phyloP scores from a whole-genome alignment of 495 filamentous ascomycete species.

The Chaetomium tenue region DNA sequence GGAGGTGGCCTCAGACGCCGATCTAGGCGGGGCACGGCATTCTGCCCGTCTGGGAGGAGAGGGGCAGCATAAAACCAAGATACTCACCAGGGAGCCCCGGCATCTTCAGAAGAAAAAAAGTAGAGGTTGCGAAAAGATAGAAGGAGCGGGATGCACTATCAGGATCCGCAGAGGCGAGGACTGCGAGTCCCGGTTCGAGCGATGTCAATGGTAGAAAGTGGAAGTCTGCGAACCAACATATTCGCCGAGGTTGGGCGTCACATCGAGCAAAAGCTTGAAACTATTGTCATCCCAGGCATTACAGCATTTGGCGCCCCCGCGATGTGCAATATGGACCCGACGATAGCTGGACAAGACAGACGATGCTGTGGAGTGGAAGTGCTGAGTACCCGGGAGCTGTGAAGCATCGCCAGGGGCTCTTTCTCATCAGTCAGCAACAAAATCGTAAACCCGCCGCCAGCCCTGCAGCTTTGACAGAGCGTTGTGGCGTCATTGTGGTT shows the following conservation, averaged over 20 bases:
- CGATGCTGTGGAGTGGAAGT: background rate
- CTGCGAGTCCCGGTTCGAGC: slow-evolving; percentile 36
- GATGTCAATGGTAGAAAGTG: slow-evolving; percentile 33
- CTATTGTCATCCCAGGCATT: background rate
- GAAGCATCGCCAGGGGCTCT: background rate
- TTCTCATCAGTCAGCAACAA: slow-evolving; percentile 5
- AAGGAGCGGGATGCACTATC: slow-evolving; percentile 20
- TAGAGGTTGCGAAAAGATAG: slow-evolving; percentile 4
- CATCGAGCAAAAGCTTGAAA: slow-evolving; percentile 24
- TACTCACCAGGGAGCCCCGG: slow-evolving; percentile 82
- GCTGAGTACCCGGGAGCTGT: background rate
- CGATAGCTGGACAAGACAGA: background rate
- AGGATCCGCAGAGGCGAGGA: slow-evolving; percentile 24
- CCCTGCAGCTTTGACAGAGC: background rate
- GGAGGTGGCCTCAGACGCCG: background rate
- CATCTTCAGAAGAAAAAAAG: slow-evolving; percentile 53
- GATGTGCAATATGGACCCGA: too few species aligned
- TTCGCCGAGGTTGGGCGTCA: slow-evolving; percentile 32
- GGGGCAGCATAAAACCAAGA: background rate
- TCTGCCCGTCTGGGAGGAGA: background rate
- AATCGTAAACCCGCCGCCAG: background rate
- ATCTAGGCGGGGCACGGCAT: slow-evolving; percentile 12
- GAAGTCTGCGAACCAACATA: slow-evolving; percentile 37
- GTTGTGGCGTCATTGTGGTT: slow-evolving; percentile 11
- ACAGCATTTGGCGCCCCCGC: background rate